Conservation (phyloP, 1,284 basidiomycete species). For the Leccinum subfulvum region DNA sequence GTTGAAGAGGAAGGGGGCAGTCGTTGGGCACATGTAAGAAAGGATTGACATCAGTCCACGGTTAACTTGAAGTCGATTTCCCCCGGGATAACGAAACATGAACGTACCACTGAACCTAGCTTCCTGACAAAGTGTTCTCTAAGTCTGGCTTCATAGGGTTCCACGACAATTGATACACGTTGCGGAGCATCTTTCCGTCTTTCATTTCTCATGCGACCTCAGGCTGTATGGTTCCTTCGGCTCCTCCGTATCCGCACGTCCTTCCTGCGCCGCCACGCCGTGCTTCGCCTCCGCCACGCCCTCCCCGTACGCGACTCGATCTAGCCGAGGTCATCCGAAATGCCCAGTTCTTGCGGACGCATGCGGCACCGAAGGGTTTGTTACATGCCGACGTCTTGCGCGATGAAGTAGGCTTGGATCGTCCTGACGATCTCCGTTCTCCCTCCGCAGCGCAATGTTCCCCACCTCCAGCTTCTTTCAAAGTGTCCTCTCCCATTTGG, state of each 20-base stretch:
- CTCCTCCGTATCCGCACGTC: constrained; percentile 61
- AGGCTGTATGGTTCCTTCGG: constrained; percentile 51
- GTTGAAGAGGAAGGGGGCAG: too few species aligned
- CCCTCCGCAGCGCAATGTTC: constrained; percentile 80
- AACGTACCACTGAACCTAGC: too few species aligned
- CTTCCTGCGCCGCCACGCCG: constrained; percentile 84
- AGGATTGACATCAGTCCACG: too few species aligned
- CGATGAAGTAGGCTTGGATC: constrained; percentile 95
- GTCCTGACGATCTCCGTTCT: constrained; percentile 98
- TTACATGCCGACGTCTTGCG: constrained; percentile 98
- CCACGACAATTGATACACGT: too few species aligned
- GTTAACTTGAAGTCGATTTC: too few species aligned
- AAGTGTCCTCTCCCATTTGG: constrained; percentile 90
- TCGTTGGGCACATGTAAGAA: too few species aligned
- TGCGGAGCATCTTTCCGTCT: too few species aligned
- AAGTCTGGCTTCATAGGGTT: too few species aligned
- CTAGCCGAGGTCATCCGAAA: constrained; percentile 95
- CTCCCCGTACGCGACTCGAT: constrained; percentile 94
- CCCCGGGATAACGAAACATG: too few species aligned
- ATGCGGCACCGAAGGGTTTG: constrained; percentile 80
- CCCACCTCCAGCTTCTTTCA: constrained; percentile 99
- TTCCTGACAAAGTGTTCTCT: too few species aligned
- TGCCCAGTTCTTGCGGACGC: constrained; percentile 97
- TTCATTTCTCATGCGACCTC: too few species aligned
- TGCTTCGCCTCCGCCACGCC: constrained; percentile 94